A percentile compares a stretch with the other conserved stretches of the same genome.
These are phyloP conservation scores for Paramecium sexaurelia DNA, from an alignment of 73 alveolate genomes.

Conservation along the genomic window DNA sequence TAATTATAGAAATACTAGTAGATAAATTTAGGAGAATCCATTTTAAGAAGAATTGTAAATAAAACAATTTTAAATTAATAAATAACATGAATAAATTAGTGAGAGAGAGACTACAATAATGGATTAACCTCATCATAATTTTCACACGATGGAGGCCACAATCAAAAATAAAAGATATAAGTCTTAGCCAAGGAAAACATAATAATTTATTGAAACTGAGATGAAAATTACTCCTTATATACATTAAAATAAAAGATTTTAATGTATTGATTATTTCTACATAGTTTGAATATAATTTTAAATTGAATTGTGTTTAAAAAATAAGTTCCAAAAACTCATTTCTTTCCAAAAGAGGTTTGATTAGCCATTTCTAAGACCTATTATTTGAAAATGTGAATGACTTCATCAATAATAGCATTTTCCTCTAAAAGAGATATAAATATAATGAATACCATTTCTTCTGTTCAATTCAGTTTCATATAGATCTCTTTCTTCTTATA, in stretches of 20 bases:
- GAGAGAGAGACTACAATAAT: background rate
- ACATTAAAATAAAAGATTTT: background rate
- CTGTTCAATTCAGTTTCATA: slow-evolving; percentile 24
- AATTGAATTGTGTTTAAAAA: background rate
- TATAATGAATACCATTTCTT: background rate
- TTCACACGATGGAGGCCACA: background rate
- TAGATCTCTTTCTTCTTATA: background rate
- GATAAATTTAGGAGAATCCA: background rate
- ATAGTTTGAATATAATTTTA: background rate
- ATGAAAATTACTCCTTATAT: background rate
- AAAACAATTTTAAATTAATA: background rate
- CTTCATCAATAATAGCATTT: slow-evolving; percentile 58
- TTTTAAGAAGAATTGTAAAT: background rate
- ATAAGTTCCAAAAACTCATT: background rate
- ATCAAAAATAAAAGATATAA: background rate
- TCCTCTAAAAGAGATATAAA: background rate
- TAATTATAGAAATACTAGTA: background rate
- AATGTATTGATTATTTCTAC: background rate
- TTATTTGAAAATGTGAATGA: slow-evolving; percentile 48
- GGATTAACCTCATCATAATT: background rate
- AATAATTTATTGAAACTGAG: background rate
- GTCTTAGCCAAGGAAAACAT: background rate
- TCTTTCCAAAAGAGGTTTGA: slow-evolving; percentile 46
- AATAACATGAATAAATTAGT: background rate
- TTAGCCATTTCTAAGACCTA: slow-evolving; percentile 50